phyloP scores from a whole-genome alignment of 2,329 filamentous ascomycete genomes.

The Fusarium floridanum region DNA sequence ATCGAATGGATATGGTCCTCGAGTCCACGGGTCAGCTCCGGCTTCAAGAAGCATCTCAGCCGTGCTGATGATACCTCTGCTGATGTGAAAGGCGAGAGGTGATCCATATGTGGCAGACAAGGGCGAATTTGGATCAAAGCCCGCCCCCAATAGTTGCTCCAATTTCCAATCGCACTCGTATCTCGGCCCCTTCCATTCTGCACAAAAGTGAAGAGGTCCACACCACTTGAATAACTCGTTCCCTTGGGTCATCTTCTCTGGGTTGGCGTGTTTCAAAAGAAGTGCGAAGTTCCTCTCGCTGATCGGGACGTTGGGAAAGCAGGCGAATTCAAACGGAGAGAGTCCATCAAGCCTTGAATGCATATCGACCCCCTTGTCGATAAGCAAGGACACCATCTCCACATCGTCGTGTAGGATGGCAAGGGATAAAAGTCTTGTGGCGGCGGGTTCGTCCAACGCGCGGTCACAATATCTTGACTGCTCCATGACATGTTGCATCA shows the following conservation, averaged over 20 bases:
- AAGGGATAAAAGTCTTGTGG: neutral
- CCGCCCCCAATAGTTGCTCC: neutral
- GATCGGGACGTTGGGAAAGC: neutral
- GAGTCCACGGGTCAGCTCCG: conserved; percentile 16
- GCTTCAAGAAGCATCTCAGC: neutral
- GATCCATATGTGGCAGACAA: neutral
- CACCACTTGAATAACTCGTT: neutral
- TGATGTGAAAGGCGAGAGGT: neutral
- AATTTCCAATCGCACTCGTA: too few species aligned
- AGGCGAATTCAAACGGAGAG: conserved; percentile 9
- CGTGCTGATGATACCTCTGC: neutral
- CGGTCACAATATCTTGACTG: neutral
- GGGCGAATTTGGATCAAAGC: neutral
- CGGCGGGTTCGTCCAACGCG: neutral
- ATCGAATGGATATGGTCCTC: neutral
- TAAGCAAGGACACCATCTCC: neutral
- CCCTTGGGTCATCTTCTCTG: neutral
- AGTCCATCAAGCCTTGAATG: neutral
- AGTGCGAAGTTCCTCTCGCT: neutral
- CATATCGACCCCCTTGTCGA: neutral
- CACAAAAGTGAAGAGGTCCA: neutral
- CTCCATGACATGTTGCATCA: neutral
- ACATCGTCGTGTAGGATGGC: conserved; percentile 1
- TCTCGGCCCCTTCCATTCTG: neutral
- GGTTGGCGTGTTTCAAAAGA: neutral